Evolutionary conservation across 1,139 yeast genomes (phyloP).

Genomic region (Saccharomyces hybrid): DNA sequence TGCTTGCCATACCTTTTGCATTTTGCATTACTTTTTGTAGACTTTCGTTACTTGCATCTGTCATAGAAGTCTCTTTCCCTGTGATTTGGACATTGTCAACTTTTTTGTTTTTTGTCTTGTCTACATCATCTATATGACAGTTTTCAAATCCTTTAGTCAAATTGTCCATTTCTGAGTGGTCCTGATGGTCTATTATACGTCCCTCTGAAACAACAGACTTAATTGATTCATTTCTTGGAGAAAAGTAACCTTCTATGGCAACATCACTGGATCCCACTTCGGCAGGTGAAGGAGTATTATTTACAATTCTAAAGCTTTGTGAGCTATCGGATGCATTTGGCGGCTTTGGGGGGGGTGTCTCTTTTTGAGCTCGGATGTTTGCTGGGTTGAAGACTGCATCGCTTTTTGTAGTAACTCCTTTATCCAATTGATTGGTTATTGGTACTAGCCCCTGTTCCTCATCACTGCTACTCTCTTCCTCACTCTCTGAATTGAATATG

Average conservation of each 20-base stretch:
- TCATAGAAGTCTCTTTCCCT: slow-evolving; percentile 1
- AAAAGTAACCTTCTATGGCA: slow-evolving; percentile 39
- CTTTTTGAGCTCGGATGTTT: neutral
- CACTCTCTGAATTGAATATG: slow-evolving; percentile 28
- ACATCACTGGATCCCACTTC: slow-evolving; percentile 37
- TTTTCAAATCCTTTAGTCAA: neutral
- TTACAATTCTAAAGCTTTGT: slow-evolving; percentile 10
- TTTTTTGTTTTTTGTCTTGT: slow-evolving; percentile 3
- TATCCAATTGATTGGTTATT: neutral
- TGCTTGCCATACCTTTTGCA: slow-evolving; percentile 21
- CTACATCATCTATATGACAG: slow-evolving; percentile 10
- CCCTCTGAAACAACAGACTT: slow-evolving; percentile 22
- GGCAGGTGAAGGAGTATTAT: slow-evolving; percentile 15
- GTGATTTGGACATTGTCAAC: slow-evolving; percentile 5
- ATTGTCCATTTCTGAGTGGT: neutral
- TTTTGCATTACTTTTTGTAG: slow-evolving; percentile 18
- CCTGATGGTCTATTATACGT: slow-evolving; percentile 3
- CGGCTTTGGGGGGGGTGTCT: neutral
- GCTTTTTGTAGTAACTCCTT: neutral
- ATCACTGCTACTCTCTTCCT: slow-evolving; percentile 15
- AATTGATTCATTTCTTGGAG: slow-evolving; percentile 26
- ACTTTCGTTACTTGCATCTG: slow-evolving; percentile 11
- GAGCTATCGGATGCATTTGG: slow-evolving; percentile 2
- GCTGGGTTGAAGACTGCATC: neutral
- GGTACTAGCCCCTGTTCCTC: slow-evolving; percentile 1